Evolutionary conservation across 768 basidiomycete genomes (phyloP), one percentile per base, ranked within the genome.

Genomic region (Lactarius sanguifluus): DNA sequence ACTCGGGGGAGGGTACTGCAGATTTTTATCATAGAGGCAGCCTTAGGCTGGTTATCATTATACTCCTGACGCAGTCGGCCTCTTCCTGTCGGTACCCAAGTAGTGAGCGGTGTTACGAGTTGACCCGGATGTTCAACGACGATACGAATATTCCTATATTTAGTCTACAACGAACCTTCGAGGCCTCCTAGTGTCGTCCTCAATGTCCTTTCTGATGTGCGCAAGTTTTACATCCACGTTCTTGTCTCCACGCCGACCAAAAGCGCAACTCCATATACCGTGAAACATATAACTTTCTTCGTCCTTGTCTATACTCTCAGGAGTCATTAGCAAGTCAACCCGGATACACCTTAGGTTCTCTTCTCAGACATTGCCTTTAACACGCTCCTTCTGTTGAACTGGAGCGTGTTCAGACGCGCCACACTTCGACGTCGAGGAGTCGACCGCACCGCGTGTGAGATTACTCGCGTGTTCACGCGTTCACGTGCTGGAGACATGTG

Each of bases 211-310:
- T 25, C 50, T 6, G 50, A 23, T 6, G 25, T 52, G 50, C 61
- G 61, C 57, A 80, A 83, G 66, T 87, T 92, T 72, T 88, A 92
- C 74, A 61, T 93, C 59, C 90, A 94, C 72, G 86, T 88, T 63
- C 85, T 95, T 64, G 80, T 86, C 45, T 86, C 90, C 2, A 76
- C 85, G 0, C 86, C 89, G 12, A 79, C 85, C 58, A n/a, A n/a
- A n/a, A n/a, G n/a, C n/a, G n/a, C n/a, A n/a, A n/a, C n/a, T 32
- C 82, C 0, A 0, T 97, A 20, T 98, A 86, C 75, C 92, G n/a
- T n/a, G n/a, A n/a, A n/a, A n/a, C 88, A 0, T 94, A 92, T 73
- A 87, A 92, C 15, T 76, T 74, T 52, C 88, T 86, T 12, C 82
- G 85, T 6, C 88, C 88, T 10, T 85, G 83, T 73, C 80, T 86